Percentiles rank a stretch among this genome's conserved stretches.
phyloP scores from a whole-genome alignment of 2,329 filamentous ascomycete genomes.

The Penicillium sclerotigenum region DNA sequence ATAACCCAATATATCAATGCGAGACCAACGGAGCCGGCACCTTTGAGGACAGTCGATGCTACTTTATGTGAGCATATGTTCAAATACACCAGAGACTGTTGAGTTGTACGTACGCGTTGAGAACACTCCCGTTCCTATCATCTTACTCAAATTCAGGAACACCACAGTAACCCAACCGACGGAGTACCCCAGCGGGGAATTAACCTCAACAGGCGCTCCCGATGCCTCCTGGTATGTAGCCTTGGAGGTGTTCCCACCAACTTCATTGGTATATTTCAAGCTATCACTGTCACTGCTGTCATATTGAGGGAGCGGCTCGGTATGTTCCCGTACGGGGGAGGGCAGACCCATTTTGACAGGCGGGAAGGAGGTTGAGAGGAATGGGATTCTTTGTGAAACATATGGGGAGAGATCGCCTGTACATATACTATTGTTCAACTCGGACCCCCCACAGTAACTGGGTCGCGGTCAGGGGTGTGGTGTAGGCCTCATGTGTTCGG shows the following conservation, averaged over 20 bases:
- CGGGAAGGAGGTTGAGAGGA: background rate
- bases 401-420: background rate
- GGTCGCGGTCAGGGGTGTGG: background rate
- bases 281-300: slow-evolving; percentile 2
- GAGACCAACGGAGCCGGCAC: slow-evolving; percentile 61
- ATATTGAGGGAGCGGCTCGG: background rate
- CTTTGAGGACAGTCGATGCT: slow-evolving; percentile 56
- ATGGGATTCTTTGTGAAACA: too few relatives aligned
- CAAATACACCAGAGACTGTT: fast-evolving
- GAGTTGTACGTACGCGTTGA: slow-evolving; percentile 55
- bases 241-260: slow-evolving; percentile 45
- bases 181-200: slow-evolving; percentile 59
- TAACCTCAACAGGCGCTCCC: slow-evolving; percentile 59
- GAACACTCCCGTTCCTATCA: slow-evolving; percentile 64
- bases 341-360: background rate
- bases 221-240: slow-evolving; percentile 59
- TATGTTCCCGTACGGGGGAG: background rate
- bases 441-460: background rate
- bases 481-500: background rate
- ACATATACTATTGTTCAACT: background rate
- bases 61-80: background rate
- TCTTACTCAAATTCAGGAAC: slow-evolving; percentile 60
- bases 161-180: slow-evolving; percentile 57
- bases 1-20: slow-evolving; percentile 63
- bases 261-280: slow-evolving; percentile 4